phyloP scores from a whole-genome alignment of 768 basidiomycete genomes.

The Harrya chromipes region DNA sequence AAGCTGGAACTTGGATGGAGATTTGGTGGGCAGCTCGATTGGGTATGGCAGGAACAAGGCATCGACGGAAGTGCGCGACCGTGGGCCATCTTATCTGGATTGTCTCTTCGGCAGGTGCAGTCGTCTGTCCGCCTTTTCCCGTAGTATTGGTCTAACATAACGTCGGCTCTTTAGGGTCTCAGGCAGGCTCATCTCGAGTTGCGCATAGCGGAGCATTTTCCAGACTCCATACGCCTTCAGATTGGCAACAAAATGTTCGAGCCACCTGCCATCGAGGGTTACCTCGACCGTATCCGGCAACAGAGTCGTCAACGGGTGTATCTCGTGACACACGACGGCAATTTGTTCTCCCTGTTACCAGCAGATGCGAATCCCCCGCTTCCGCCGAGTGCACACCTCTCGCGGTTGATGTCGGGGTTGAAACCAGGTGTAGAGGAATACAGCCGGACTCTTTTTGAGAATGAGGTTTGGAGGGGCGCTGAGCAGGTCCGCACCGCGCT shows the following conservation, averaged over 20 bases:
- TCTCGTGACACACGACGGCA: constrained; percentile 68
- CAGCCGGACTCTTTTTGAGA: constrained; percentile 38
- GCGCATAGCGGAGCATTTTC: constrained; percentile 67
- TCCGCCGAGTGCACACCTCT: constrained; percentile 54
- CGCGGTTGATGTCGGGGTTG: constrained; percentile 26
- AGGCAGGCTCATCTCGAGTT: constrained; percentile 64
- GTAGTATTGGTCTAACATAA: constrained; percentile 11
- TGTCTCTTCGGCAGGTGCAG: constrained; percentile 69
- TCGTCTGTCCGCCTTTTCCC: not conserved
- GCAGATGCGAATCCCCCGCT: constrained; percentile 61
- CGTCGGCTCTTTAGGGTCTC: constrained; percentile 28
- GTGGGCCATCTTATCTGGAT: constrained; percentile 74
- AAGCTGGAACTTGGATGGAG: constrained; percentile 79
- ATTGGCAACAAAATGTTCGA: constrained; percentile 54
- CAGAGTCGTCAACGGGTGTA: constrained; percentile 61
- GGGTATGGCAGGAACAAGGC: constrained; percentile 77
- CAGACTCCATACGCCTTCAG: constrained; percentile 40
- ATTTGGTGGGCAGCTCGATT: constrained; percentile 69
- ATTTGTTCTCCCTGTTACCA: constrained; percentile 58
- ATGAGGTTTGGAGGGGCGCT: constrained; percentile 60
- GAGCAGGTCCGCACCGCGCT: constrained; percentile 60
- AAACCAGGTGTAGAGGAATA: constrained; percentile 26
- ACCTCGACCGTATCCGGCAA: constrained; percentile 66
- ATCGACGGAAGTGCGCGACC: constrained; percentile 56
- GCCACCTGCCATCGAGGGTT: constrained; percentile 85